Evolutionary conservation across 2,329 filamentous ascomycete genomes (phyloP).

Genomic region (Penicillium nordicum): DNA sequence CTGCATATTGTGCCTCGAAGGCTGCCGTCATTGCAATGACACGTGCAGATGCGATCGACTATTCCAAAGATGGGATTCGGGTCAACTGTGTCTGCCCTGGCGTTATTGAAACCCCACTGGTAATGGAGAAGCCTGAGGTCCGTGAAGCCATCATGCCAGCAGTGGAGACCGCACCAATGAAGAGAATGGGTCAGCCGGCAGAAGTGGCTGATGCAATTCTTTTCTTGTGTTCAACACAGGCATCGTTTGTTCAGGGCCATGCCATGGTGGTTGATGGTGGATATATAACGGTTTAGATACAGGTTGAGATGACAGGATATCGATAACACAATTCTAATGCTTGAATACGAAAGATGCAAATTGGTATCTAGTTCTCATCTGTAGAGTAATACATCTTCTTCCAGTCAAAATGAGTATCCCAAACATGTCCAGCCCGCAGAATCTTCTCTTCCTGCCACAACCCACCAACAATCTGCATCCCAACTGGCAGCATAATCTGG

Average conservation of each 20-base stretch:
- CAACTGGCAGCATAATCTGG: constrained; percentile 46
- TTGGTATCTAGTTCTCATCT: constrained; percentile 3
- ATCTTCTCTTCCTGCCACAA: constrained; percentile 30
- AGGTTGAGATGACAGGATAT: background rate
- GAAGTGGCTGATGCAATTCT: constrained; percentile 52
- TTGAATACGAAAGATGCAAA: no score
- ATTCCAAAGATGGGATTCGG: constrained; percentile 41
- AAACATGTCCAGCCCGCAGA: constrained; percentile 20
- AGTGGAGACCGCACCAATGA: constrained; percentile 50
- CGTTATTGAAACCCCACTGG: constrained; percentile 49
- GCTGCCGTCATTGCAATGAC: constrained; percentile 59
- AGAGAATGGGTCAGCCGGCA: constrained; percentile 49
- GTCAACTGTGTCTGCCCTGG: constrained; percentile 41
- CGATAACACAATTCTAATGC: background rate
- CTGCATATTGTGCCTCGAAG: constrained; percentile 58
- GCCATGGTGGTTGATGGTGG: constrained; percentile 54
- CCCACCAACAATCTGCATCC: constrained; percentile 54
- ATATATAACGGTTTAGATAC: constrained; percentile 43
- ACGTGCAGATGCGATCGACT: constrained; percentile 55
- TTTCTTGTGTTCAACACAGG: constrained; percentile 49
- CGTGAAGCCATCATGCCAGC: constrained; percentile 41
- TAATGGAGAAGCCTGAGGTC: constrained; percentile 41
- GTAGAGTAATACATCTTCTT: constrained; percentile 13
- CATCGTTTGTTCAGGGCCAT: constrained; percentile 53
- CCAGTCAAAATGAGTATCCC: constrained; percentile 28